phyloP scores from a whole-genome alignment of 176 grass and related monocot species.

The Aechmea fasciata region DNA sequence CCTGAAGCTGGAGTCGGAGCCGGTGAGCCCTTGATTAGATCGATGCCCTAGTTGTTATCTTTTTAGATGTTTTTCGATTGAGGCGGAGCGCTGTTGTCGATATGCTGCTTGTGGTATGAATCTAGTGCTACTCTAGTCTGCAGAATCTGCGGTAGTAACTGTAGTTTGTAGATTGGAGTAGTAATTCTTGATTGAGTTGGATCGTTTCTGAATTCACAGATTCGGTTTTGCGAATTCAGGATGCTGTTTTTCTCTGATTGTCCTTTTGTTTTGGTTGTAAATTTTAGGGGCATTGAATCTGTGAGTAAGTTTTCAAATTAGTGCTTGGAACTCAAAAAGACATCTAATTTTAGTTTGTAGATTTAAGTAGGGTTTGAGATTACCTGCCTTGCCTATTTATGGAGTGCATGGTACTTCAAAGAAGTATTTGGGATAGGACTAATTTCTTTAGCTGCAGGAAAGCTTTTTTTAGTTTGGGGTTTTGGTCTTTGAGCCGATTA shows the following conservation, averaged over 20 bases:
- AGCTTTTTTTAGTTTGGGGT: no score
- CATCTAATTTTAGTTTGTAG: background rate
- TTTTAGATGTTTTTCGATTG: background rate
- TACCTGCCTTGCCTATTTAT: background rate
- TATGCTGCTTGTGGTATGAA: background rate
- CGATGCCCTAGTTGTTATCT: background rate
- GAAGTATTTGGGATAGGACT: background rate
- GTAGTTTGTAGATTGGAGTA: no score
- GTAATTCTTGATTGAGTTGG: no score
- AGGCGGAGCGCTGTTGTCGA: background rate
- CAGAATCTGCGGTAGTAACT: no score
- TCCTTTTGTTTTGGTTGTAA: no score
- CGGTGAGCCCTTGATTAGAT: constrained; percentile 35
- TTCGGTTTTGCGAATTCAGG: no score
- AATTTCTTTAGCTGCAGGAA: background rate
- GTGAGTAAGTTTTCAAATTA: background rate
- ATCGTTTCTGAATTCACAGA: no score
- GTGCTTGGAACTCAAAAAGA: background rate
- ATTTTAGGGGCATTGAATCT: no score
- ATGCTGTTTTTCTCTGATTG: no score
- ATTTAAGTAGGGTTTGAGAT: background rate
- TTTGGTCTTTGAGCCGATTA: no score
- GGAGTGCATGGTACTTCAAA: background rate
- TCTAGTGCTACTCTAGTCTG: no score
- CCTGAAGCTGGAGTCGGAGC: constrained; percentile 79